Base-by-base conservation (phyloP, 257 asterid genomes). In the Solanum pinnatisectum region DNA sequence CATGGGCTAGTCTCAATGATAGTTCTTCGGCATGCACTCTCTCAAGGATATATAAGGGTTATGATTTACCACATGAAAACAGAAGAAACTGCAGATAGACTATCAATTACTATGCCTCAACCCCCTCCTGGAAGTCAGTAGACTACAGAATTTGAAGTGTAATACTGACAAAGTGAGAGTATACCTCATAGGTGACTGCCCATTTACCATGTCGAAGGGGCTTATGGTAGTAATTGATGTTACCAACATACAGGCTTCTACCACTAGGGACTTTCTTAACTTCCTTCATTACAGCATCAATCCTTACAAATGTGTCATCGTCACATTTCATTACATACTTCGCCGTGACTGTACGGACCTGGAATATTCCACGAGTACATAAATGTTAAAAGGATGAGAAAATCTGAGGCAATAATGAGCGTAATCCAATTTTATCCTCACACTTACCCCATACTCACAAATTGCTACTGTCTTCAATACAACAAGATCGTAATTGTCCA, bases 151-250 rank as follows among this genome's bases (percentile, higher is more conserved):
- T 20, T 49, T 81, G 70, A 30, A 46, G 44, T 10, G 42, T 30
- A 49, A 82, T 82, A 82, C 40, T 82, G 20, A 82, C 3, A 5
- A 52, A 49, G 42, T 32, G 70, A 82, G 37, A 82, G 40, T 87
- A 71, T 89, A 96, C 99, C 98, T 96, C 98, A 91, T 95, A 97
- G 20, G 98, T 95, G 83, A 97, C 98, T n/a, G 98, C 98, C 98
- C 98, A 97, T 96, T 97, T 97, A 88, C 99, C 98, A 90, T 94
- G 94, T 74, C 99, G 91, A 87, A 96, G 91, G 90, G 99, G 98
- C 91, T 89, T 93, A 95, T 95, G 98, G 88, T 96, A 92, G 92
- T 95, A 97, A 90, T 97, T 97, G 91, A 95, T 93, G 90, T 97
- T 97, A 88, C 99, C 99, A 36, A 97, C 88, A 84, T 97, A 97